Evolutionary conservation across 345 rosid genomes (phyloP), one percentile per base, ranked within the genome.

Genomic region (Anastatica hierochuntica): DNA sequence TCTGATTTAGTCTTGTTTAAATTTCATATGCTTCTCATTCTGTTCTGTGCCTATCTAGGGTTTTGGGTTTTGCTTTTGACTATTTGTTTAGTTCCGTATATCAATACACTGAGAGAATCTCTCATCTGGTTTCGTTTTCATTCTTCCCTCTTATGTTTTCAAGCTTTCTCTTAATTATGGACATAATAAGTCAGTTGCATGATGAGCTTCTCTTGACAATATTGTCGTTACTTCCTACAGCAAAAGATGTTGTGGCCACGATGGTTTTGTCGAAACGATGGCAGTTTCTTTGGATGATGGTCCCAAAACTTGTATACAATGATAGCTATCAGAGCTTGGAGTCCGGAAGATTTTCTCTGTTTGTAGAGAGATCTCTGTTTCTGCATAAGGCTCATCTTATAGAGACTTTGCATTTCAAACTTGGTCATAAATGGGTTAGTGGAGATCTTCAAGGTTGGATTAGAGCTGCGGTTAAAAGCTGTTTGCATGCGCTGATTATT

Each of bases 251-350:
- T 15, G 14, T 10, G 14, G 35, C 21, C 21, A 14, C 58, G 14
- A 37, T 36, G 43, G 35, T 53, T 23, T 38, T 53, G 45, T 53
- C 58, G 2, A 53, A 37, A 37, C 45, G 45, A 1, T 53, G 45
- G 58, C 10, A 23, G 2, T 23, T 15, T 36, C 43, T 53, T 37
- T 53, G 58, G 58, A 53, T 4, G 46, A 0, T 6, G 2, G 58
- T 53, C 1, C 58, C 46, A 39, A 14, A 6, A 11, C 44, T 53
- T 5, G 34, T 23, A 7, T 37, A 20, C 20, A 34, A 37, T 23
- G 10, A 3, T 37, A 37, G 5, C 11, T 34, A 18, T 17, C 16
- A 33, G 4, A 3, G 10, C 10, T 2, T 2, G 3, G 17, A 33
- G 0, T 4, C 19, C 10, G 1, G 33, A 10, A 52, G 10, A 14